Evolutionary conservation across 805 yeast genomes (phyloP), one percentile per base, ranked within the genome.

Genomic region (Yamadazyma insecticola): DNA sequence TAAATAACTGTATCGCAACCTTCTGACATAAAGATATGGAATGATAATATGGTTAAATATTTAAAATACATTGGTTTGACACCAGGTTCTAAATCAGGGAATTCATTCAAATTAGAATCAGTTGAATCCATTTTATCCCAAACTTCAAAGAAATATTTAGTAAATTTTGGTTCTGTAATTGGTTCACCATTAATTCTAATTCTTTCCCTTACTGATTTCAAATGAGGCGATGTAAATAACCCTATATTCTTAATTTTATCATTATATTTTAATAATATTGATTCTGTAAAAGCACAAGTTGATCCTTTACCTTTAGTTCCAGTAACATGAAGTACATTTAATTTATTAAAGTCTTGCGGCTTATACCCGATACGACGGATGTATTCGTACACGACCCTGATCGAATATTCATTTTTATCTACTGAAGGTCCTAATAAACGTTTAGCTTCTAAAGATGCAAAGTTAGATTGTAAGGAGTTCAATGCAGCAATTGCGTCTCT

Each of bases 221-320:
- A 71, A 59, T 92, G 99, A 1, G 99, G 99, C 2, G 96, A 86
- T 2, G 97, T 89, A 53, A 85, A 92, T n/a, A 92, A 68, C 0
- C 98, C 99, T 30, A 89, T 72, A 54, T 85, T 86, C 13, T 57
- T 53, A 33, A 81, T 60, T 18, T 53, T 45, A 10, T 28, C 21
- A 23, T 21, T 18, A 47, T 86, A 86, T 50, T 86, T 86, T 6
- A 58, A 50, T 39, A 94, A 57, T 23, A 94, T 86, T 2, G 92
- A 77, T 47, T 85, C 84, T 2, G 88, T 76, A 51, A 92, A 92
- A 0, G 98, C 96, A 57, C 97, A 90, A 0, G 97, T 90, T 1
- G 97, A 88, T 1, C 99, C 99, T 60, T 92, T 92, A 10, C 99
- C 99, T 55, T 92, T 92, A 1, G 99, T 92, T 13, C 99, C 99